Conservation (phyloP, 148 eudicot genomes). For the Diospyros kaki region DNA sequence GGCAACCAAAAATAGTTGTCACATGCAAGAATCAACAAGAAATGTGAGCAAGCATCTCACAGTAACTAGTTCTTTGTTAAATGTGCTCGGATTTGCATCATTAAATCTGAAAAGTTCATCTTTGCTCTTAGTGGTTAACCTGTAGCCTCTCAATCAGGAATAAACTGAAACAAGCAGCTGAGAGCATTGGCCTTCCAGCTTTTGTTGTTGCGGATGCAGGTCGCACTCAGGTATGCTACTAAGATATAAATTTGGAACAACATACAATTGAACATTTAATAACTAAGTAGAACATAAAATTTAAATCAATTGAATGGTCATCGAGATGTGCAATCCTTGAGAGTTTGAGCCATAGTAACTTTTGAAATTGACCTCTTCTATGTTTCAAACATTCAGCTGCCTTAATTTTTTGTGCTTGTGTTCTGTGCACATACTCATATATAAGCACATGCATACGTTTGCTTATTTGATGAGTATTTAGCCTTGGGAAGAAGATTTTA, state of each 20-base stretch:
- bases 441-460: neutral
- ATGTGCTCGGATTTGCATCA: neutral
- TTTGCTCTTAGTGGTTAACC: neutral
- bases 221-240: slow-evolving; percentile 67
- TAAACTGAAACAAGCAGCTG: slow-evolving; percentile 79
- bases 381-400: neutral
- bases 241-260: neutral
- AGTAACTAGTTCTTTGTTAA: slow-evolving; percentile 7
- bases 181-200: slow-evolving; percentile 84
- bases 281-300: neutral
- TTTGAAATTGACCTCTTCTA: neutral
- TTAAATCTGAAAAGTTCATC: neutral
- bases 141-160: slow-evolving; percentile 44
- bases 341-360: neutral
- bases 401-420: neutral
- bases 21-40: slow-evolving; percentile 95
- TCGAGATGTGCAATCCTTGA: neutral
- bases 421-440: neutral
- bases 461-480: neutral
- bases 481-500: too few species aligned
- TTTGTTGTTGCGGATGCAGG: slow-evolving; percentile 98
- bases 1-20: slow-evolving; percentile 95
- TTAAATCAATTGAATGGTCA: neutral
- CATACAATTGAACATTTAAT: neutral
- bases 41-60: slow-evolving; percentile 58